phyloP scores from a whole-genome alignment of 2,329 filamentous ascomycete species.

The Dryadomyces quercus-mongolicae region DNA sequence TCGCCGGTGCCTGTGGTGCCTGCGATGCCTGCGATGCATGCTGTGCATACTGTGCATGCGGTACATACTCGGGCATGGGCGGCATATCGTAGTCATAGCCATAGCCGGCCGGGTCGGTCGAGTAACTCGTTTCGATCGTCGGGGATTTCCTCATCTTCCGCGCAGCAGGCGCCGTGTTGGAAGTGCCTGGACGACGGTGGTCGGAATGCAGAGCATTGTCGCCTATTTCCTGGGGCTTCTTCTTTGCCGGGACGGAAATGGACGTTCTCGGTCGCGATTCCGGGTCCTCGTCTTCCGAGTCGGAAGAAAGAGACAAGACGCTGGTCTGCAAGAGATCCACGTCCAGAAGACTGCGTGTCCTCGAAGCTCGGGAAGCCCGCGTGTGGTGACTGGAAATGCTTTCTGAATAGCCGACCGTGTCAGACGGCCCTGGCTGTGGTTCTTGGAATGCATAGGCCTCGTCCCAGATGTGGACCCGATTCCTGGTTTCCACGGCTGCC shows the following conservation, averaged over 20 bases:
- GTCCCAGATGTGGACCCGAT: background rate
- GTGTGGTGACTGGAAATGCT: constrained; percentile 45
- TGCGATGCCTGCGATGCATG: too few relatives aligned
- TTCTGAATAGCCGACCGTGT: constrained; percentile 26
- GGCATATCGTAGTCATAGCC: background rate
- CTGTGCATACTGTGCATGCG: too few relatives aligned
- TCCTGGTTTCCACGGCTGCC: background rate
- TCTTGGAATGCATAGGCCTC: too few relatives aligned
- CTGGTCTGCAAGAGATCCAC: constrained; percentile 42
- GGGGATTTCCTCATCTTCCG: too few relatives aligned
- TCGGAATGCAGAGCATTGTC: background rate
- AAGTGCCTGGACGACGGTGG: background rate
- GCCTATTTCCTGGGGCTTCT: background rate
- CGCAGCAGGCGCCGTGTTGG: background rate
- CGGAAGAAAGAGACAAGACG: constrained; percentile 43
- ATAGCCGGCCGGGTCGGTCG: too few relatives aligned
- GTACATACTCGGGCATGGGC: background rate
- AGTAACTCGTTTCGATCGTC: too few relatives aligned
- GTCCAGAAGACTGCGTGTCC: constrained; percentile 32
- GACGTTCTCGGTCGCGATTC: constrained; percentile 20
- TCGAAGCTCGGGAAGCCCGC: constrained; percentile 40
- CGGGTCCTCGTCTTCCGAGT: constrained; percentile 38
- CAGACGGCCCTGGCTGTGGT: background rate
- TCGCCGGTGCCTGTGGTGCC: too few relatives aligned
- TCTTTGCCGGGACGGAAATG: constrained; percentile 11